Evolutionary conservation across 2,329 filamentous ascomycete genomes (phyloP), one percentile per base, ranked within the genome.

Genomic region (Pleoardoris graminearum): DNA sequence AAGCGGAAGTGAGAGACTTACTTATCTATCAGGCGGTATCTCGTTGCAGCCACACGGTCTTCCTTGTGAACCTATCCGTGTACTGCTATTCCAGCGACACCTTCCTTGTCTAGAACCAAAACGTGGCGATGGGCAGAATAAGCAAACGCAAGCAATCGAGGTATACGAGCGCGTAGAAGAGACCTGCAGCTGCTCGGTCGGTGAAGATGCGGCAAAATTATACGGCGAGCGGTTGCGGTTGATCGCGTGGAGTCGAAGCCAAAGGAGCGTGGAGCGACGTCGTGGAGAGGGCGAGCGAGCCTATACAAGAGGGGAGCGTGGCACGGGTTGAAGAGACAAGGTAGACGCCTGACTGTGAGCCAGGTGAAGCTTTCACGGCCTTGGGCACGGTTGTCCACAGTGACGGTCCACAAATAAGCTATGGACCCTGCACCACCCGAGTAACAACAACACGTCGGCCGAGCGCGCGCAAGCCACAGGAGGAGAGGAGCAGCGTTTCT

Each of bases 381-480:
- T 33, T 38, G 53, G 53, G 59, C 59, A 61, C 57, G 59, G 57
- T 27, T 51, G 54, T 37, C 37, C 32, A 7, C 33, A 29, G 38
- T 43, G 32, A 45, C 44, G 37, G 32, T 22, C 22, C 38, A 16
- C 33, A 19, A 33, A 32, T 30, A 51, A 53, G 48, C 48, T 51
- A 46, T 44, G 48, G 41, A 29, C 41, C 25, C 25, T 30, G 50
- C 36, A 42, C 38, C 36, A 14, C 11, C 30, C 17, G 36, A 23
- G 17, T 23, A 38, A 38, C 36, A 38, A 23, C 36, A 38, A 38
- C 19, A 38, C 21, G 17, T n/a, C 8, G 19, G 36, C 22, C 10
- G 3, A 17, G 33, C 33, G 14, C 8, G 8, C 33, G n/a, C n/a
- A n/a, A 16, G 10, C 16, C 5, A n/a, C 14, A 36, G 33, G 17